Percentiles rank a stretch among this genome's conserved stretches.
These are phyloP conservation scores for bread wheat (Triticum aestivum) DNA, from an alignment of 176 grass and related monocot species.

Conservation along the genomic window DNA sequence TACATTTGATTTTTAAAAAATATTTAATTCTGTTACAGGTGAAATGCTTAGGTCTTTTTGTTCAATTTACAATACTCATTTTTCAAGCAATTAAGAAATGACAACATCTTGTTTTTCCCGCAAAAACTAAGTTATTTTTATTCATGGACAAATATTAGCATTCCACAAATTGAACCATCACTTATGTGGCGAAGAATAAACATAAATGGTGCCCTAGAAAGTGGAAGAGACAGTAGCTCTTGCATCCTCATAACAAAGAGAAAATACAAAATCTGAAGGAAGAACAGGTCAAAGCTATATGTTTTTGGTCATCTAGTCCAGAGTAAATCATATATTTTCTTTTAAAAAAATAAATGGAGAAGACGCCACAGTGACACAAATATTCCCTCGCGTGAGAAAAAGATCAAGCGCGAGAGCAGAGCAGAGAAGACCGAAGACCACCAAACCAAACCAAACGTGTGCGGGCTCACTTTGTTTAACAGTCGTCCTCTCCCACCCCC, in stretches of 20 bases:
- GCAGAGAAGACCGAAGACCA: conserved; percentile 10
- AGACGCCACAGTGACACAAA: neutral
- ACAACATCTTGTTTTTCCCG: too few relatives aligned
- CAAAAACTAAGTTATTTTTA: too few relatives aligned
- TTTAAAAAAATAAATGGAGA: neutral
- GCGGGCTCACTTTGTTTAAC: neutral
- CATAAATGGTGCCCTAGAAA: neutral
- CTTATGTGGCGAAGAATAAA: neutral
- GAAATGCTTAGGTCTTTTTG: neutral
- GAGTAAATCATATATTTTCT: too few relatives aligned
- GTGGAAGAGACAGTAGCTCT: neutral
- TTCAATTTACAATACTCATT: neutral
- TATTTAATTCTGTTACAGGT: too few relatives aligned
- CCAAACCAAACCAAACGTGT: conserved; percentile 13
- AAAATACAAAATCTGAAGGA: too few relatives aligned
- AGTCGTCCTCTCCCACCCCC: neutral
- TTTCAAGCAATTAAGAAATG: too few relatives aligned
- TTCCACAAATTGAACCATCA: neutral
- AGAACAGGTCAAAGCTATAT: too few relatives aligned
- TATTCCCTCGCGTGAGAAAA: conserved; percentile 15
- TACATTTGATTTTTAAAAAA: too few relatives aligned
- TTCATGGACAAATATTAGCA: neutral
- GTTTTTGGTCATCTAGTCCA: too few relatives aligned
- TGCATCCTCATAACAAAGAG: too few relatives aligned
- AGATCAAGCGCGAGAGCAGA: neutral